Base-by-base conservation (phyloP, 2,329 filamentous ascomycete species). In the Sporothrix variecibatus region DNA sequence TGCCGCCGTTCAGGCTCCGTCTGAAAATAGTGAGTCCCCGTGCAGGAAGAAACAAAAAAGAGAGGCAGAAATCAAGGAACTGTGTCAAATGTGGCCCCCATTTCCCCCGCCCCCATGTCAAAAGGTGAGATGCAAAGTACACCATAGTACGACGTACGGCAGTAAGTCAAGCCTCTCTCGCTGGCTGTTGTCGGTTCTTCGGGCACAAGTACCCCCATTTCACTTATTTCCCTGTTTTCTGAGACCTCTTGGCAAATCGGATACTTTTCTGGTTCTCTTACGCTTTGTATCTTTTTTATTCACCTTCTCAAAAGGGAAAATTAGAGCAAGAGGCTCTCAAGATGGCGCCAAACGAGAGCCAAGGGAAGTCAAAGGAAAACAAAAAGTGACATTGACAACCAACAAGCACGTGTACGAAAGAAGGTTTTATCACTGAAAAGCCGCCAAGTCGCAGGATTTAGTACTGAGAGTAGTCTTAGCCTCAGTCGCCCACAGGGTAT, bases 251-350 rank as follows among this genome's bases (percentile, higher is more conserved):
- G 40, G 23, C 64, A 49, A 49, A 12, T 49, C 23, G 26, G 23
- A 49, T 68, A 68, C 64, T 49, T 68, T 28, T 49, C 11, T n/a
- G n/a, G 28, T 12, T 11, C 15, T 31, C 2, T 3, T 26, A 31
- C 26, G 26, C 64, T 49, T 49, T 68, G 40, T 68, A 68, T 31
- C 64, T 49, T 68, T 67, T 68, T n/a, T 68, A 49, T n/a, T 68
- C 43, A 68, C 40, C 40, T 49, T 49, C 40, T 68, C 12, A 68
- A 49, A 49, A 17, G 38, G 40, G 23, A n/a, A 15, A 17, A 8
- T 26, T 49, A 28, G 12, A 68, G n/a, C 15, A 28, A 9, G 23
- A 31, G 64, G 1, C 7, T 31, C 40, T 9, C 40, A 9, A 65
- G 15, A 49, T 31, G 40, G 64, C 64, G 40, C 43, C 7, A 49